Conservation (phyloP, 2,329 filamentous ascomycete genomes). For the Ophiostoma pallidulum region DNA sequence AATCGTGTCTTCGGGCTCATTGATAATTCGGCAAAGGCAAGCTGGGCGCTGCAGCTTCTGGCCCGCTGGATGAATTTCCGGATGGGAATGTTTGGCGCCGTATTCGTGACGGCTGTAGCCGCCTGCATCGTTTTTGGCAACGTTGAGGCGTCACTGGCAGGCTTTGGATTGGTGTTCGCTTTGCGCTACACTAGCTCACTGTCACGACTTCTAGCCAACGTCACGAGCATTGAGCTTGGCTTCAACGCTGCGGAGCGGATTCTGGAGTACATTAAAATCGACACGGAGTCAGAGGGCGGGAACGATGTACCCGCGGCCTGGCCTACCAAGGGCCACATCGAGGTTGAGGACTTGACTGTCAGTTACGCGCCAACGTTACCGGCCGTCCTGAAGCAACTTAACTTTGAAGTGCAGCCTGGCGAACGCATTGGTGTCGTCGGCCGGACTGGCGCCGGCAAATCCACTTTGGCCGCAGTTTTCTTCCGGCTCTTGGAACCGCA, state of each 20-base stretch:
- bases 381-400: constrained; percentile 29
- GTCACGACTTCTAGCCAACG: constrained; percentile 26
- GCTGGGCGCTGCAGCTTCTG: constrained; percentile 25
- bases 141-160: constrained; percentile 30
- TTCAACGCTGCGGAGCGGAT: constrained; percentile 36
- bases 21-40: constrained; percentile 24
- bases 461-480: constrained; percentile 53
- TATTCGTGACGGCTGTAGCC: constrained; percentile 30
- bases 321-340: constrained; percentile 31
- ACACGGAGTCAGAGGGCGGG: constrained; percentile 28
- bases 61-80: constrained; percentile 30
- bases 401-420: constrained; percentile 33
- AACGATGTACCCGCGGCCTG: constrained; percentile 29
- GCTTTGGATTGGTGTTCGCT: constrained; percentile 32
- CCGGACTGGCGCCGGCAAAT: constrained; percentile 57
- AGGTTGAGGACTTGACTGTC: constrained; percentile 30
- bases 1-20: constrained; percentile 26
- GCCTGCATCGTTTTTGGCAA: constrained; percentile 26
- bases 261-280: constrained; percentile 33
- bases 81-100: constrained; percentile 29
- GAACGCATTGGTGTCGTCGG: constrained; percentile 57
- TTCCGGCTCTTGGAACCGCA: constrained; percentile 47
- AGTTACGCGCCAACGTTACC: constrained; percentile 28
- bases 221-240: constrained; percentile 30
- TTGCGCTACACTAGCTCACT: constrained; percentile 28